phyloP scores from a whole-genome alignment of 768 basidiomycete species.

The Hypholoma sublateritium region DNA sequence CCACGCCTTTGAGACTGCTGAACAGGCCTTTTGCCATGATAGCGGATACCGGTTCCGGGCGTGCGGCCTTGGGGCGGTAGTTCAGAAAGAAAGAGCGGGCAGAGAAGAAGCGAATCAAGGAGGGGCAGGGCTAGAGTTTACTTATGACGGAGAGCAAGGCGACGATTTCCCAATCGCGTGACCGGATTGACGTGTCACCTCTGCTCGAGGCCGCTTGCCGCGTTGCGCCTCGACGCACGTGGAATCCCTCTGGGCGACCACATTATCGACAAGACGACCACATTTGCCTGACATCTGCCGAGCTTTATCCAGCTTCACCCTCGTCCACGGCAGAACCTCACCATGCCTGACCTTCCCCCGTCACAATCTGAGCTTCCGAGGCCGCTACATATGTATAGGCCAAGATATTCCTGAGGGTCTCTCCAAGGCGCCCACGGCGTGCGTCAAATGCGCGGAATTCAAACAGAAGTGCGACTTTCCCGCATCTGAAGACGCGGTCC shows the following conservation, averaged over 20 bases:
- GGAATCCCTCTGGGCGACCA: neutral
- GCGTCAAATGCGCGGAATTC: too few relatives aligned
- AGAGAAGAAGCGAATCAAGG: slow-evolving; percentile 20
- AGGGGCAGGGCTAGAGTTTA: slow-evolving; percentile 10
- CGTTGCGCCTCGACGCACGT: slow-evolving; percentile 26
- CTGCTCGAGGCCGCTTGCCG: slow-evolving; percentile 12
- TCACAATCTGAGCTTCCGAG: too few relatives aligned
- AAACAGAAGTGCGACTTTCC: too few relatives aligned
- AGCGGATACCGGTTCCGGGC: slow-evolving; percentile 34
- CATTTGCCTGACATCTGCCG: slow-evolving; percentile 15
- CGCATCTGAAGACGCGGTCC: too few relatives aligned
- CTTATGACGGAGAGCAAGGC: slow-evolving; percentile 18
- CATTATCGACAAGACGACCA: neutral
- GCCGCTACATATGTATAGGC: too few relatives aligned
- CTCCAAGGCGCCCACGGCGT: too few relatives aligned
- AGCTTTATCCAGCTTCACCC: slow-evolving; percentile 24
- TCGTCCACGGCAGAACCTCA: too few relatives aligned
- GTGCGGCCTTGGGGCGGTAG: slow-evolving; percentile 30
- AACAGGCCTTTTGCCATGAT: slow-evolving; percentile 79
- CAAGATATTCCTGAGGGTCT: too few relatives aligned
- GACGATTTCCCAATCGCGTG: slow-evolving; percentile 24
- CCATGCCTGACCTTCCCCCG: too few relatives aligned
- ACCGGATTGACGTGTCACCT: slow-evolving; percentile 39
- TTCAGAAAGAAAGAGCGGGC: slow-evolving; percentile 12
- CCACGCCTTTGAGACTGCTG: slow-evolving; percentile 82